Base-by-base conservation (phyloP, 1,139 yeast genomes). In the Pichia kudriavzevii region DNA sequence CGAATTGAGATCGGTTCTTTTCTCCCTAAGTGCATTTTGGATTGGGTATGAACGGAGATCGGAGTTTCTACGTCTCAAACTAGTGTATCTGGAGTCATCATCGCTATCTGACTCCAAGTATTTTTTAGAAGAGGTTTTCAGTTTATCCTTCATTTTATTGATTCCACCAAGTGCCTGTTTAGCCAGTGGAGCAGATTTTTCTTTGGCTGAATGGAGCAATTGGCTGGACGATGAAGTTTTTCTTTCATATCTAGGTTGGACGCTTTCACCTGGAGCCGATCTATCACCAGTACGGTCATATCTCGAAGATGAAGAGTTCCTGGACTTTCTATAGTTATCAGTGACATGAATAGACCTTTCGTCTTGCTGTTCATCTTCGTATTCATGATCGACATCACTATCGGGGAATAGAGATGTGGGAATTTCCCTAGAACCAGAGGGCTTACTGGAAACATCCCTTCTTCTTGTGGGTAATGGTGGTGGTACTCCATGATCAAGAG, bases 161-260 rank as follows among this genome's bases (percentile, higher is more conserved):
- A 43, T 8, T 5, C 39, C 35, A 10, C 29, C 34, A 24, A 34
- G 29, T 12, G 45, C 43, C 14, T 41, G 39, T 15, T 33, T 32
- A 6, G 45, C 38, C 10, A 30, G 25, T 3, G 46, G 45, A 4
- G 32, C 30, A 0, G 46, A 41, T 21, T 32, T 41, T 26, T 37
- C 45, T 12, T 33, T 36, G 3, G 45, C 45, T 5, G 26, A 22
- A 15, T 23, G 31, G 9, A 41, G 26, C 3, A 43, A 21, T 15
- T 31, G 35, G 2, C n/a, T n/a, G n/a, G 46, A 35, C 2, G 46
- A 33, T 8, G 34, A 28, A 6, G 37, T 25, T 9, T 22, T 27
- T 24, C 26, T 25, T 21, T 22, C 25, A 12, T 10, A n/a, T 5
- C 27, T 28, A 14, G 11, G 20, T 7, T n/a, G 19, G 16, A 16